These are phyloP conservation scores for Tardiomyces depauwii DNA, from an alignment of 1,139 yeast species.

Conservation along the genomic window DNA sequence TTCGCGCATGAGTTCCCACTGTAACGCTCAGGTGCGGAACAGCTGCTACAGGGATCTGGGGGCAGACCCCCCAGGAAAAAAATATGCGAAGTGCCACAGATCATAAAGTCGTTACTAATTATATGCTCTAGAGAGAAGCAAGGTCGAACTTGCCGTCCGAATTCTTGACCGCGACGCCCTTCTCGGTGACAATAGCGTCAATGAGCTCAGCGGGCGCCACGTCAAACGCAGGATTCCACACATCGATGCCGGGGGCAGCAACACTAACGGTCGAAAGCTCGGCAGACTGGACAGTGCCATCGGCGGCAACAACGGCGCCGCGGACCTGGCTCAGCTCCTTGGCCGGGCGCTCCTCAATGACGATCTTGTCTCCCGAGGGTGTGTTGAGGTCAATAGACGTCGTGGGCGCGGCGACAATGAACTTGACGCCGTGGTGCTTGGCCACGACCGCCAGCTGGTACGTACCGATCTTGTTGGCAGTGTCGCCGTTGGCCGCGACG, in stretches of 20 bases:
- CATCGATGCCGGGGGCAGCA: conserved; percentile 76
- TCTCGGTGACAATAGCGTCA: conserved; percentile 84
- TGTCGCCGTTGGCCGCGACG: conserved; percentile 76
- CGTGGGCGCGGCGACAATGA: conserved; percentile 90
- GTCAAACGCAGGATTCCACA: conserved; percentile 97
- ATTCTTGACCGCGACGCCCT: conserved; percentile 32
- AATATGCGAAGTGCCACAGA: not conserved
- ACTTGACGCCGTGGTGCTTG: conserved; percentile 46
- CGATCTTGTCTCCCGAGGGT: conserved; percentile 55
- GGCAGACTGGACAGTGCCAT: conserved; percentile 15
- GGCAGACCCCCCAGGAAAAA: not conserved
- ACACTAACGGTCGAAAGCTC: conserved; percentile 44
- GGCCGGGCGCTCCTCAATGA: conserved; percentile 80
- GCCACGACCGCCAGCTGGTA: conserved; percentile 73
- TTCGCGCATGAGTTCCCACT: too few species aligned
- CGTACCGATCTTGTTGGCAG: conserved; percentile 97
- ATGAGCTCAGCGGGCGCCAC: conserved; percentile 76
- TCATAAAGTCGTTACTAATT: not conserved
- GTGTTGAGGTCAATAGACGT: conserved; percentile 76
- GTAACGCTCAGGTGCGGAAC: too few species aligned
- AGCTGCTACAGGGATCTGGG: too few species aligned
- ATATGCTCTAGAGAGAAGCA: conserved; percentile 5
- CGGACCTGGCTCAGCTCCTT: conserved; percentile 65
- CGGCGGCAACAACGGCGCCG: conserved; percentile 44
- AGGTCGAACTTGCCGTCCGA: conserved; percentile 22